Conservation (phyloP, 192 early-diverging fungal genomes). For the Mortierella hygrophila region DNA sequence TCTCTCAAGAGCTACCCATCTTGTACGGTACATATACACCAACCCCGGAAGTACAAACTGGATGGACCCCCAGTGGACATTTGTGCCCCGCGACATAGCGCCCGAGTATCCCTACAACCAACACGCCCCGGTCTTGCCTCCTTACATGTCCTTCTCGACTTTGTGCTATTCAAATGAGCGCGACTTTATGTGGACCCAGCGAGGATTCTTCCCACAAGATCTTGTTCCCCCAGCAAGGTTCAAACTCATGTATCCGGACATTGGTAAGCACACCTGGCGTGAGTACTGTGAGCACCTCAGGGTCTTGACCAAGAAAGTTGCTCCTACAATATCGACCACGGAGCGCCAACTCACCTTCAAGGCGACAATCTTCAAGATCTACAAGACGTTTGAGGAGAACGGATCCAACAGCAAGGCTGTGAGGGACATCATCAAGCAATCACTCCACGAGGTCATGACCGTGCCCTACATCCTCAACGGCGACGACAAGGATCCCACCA, state of each 20-base stretch:
- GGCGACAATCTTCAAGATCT: not conserved
- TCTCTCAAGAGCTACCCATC: not conserved
- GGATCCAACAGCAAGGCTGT: too few species aligned
- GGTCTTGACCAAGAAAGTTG: not conserved
- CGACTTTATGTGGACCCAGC: not conserved
- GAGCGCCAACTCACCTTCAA: not conserved
- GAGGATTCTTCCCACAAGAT: not conserved
- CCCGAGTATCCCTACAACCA: not conserved
- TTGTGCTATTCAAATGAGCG: not conserved
- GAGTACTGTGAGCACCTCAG: not conserved
- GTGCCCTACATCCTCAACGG: conserved; percentile 5
- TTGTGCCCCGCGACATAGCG: not conserved
- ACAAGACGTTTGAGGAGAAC: not conserved
- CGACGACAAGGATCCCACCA: not conserved
- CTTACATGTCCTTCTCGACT: not conserved
- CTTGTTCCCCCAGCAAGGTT: not conserved
- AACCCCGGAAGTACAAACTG: not conserved
- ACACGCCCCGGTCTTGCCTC: not conserved
- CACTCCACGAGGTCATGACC: not conserved
- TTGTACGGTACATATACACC: conserved; percentile 20
- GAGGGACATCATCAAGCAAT: not conserved
- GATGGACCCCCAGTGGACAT: not conserved
- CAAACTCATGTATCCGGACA: not conserved
- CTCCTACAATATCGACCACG: not conserved
- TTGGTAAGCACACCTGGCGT: not conserved